Conservation (phyloP, 345 rosid species). For the Euphorbia lathyris region DNA sequence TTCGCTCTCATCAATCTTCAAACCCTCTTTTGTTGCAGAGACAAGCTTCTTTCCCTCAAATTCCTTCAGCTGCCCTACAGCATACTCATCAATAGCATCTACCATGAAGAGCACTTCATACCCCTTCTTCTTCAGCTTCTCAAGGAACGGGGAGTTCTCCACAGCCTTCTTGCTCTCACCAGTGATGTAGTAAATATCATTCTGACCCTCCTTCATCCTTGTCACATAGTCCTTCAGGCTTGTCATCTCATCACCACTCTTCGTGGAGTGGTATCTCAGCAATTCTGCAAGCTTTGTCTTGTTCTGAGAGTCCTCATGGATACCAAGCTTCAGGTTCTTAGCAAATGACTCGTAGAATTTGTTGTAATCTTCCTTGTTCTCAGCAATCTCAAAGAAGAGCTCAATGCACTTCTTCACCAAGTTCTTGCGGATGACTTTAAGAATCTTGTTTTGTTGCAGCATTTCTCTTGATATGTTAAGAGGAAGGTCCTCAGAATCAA, state of each 20-base stretch:
- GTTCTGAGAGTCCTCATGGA: constrained; percentile 85
- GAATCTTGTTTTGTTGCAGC: constrained; percentile 87
- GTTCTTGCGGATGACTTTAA: constrained; percentile 87
- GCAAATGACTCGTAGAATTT: constrained; percentile 90
- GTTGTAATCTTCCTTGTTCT: constrained; percentile 92
- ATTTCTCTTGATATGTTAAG: constrained; percentile 85
- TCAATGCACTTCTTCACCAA: constrained; percentile 89
- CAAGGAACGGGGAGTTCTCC: constrained; percentile 94
- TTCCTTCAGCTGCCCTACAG: constrained; percentile 82
- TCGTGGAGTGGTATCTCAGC: constrained; percentile 85
- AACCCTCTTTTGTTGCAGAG: constrained; percentile 86
- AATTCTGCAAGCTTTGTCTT: constrained; percentile 72
- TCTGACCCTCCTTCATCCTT: constrained; percentile 91
- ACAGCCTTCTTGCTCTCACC: constrained; percentile 95
- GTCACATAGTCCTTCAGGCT: constrained; percentile 91
- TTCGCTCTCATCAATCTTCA: constrained; percentile 68
- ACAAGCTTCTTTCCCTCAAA: constrained; percentile 83
- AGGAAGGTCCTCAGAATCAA: constrained; percentile 88
- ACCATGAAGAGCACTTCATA: constrained; percentile 83
- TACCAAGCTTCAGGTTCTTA: constrained; percentile 82
- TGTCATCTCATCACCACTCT: constrained; percentile 88
- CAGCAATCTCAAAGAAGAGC: constrained; percentile 87
- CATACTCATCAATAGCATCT: constrained; percentile 85
- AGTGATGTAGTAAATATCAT: constrained; percentile 74
- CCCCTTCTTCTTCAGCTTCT: constrained; percentile 85